A percentile compares a stretch with the other conserved stretches of the same genome.
Evolutionary conservation across 2,329 filamentous ascomycete genomes (phyloP).

Genomic region (Kalmusia sp.): DNA sequence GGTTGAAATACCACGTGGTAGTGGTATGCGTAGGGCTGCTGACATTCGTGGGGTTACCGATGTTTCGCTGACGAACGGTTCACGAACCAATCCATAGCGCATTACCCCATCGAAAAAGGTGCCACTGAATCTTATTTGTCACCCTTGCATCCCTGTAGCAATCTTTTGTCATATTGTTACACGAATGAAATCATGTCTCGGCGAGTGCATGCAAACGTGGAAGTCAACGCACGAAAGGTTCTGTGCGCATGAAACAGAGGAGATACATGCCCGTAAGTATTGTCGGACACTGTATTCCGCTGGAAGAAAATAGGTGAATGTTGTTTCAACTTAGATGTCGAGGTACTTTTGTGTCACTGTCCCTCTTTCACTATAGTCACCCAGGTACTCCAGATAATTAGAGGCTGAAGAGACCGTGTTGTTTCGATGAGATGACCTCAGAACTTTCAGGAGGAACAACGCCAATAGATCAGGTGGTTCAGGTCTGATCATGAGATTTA

Average conservation of each 20-base stretch:
- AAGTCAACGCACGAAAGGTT: background rate
- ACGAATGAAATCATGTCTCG: background rate
- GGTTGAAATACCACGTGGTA: background rate
- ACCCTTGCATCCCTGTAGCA: background rate
- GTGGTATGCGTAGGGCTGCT: constrained; percentile 5
- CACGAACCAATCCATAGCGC: background rate
- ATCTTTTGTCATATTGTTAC: background rate
- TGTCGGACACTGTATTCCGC: too few relatives aligned
- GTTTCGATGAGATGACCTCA: too few relatives aligned
- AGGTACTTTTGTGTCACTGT: too few relatives aligned
- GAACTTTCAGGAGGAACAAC: too few relatives aligned
- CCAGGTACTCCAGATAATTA: too few relatives aligned
- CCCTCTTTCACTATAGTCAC: too few relatives aligned
- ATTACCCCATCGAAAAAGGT: background rate
- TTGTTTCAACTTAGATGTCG: too few relatives aligned
- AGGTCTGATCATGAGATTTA: background rate
- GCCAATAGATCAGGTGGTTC: too few relatives aligned
- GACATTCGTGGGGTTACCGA: background rate
- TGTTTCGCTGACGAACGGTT: constrained; percentile 1
- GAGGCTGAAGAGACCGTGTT: too few relatives aligned
- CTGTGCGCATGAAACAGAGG: background rate
- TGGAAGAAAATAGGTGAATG: too few relatives aligned
- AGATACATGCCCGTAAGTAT: too few relatives aligned
- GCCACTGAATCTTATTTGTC: background rate
- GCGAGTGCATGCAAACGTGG: background rate